These are phyloP conservation scores for Phaeophleospora eucalypticola DNA, from an alignment of 2,329 filamentous ascomycete species.

Conservation along the genomic window DNA sequence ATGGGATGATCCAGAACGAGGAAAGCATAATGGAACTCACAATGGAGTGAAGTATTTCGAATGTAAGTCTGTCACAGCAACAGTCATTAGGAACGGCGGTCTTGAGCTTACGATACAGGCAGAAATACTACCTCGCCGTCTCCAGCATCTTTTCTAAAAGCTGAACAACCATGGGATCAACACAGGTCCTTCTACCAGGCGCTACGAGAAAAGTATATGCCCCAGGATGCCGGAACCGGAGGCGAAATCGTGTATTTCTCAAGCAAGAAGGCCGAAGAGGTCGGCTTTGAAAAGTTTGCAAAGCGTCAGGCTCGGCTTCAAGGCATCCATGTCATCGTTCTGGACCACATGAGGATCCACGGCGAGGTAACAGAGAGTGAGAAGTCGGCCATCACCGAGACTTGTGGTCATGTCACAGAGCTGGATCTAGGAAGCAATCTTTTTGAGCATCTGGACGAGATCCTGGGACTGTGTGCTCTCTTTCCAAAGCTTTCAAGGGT, in stretches of 20 bases:
- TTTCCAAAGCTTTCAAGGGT: constrained; percentile 57
- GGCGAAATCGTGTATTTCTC: constrained; percentile 63
- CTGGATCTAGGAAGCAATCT: constrained; percentile 83
- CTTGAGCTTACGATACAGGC: constrained; percentile 39
- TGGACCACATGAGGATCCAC: constrained; percentile 69
- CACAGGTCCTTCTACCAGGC: constrained; percentile 74
- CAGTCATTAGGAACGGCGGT: constrained; percentile 3
- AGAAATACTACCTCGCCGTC: constrained; percentile 61
- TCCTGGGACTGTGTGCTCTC: constrained; percentile 67
- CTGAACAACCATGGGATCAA: constrained; percentile 64
- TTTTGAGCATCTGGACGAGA: constrained; percentile 62
- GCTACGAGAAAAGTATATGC: constrained; percentile 76
- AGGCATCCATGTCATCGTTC: constrained; percentile 73
- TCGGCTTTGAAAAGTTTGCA: constrained; percentile 91
- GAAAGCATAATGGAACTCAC: constrained; percentile 86
- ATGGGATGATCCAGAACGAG: constrained; percentile 83
- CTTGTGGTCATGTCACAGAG: constrained; percentile 61
- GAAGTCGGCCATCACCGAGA: constrained; percentile 48
- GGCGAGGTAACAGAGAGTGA: constrained; percentile 14
- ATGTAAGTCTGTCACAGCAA: constrained; percentile 52
- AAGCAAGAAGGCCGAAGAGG: constrained; percentile 82
- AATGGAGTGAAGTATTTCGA: constrained; percentile 75
- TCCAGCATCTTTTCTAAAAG: constrained; percentile 82
- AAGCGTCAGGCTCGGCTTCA: constrained; percentile 71
- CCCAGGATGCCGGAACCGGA: constrained; percentile 33